phyloP scores from a whole-genome alignment of 257 asterid species.

The Capsicum rhomboideum region DNA sequence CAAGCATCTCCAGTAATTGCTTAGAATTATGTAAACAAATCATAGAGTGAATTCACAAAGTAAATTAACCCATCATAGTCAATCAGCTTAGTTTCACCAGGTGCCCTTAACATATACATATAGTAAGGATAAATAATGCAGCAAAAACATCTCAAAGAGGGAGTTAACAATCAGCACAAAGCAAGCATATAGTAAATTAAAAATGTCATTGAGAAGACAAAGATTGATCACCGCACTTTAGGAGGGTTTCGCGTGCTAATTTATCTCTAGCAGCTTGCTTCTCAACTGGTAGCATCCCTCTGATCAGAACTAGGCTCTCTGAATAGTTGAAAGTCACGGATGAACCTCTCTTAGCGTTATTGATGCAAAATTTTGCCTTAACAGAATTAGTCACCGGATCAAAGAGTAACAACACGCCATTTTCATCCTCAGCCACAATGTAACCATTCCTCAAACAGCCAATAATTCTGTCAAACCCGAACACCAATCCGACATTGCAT shows the following conservation, averaged over 20 bases:
- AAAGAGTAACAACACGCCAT: neutral
- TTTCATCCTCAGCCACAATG: neutral
- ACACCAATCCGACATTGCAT: neutral
- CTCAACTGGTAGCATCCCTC: neutral
- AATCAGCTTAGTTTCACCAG: neutral
- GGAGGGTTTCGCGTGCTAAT: neutral
- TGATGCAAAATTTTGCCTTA: neutral
- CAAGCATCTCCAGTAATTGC: neutral
- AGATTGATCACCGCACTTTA: neutral
- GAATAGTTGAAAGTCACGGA: neutral
- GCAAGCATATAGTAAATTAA: neutral
- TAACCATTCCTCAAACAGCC: slow-evolving; percentile 7
- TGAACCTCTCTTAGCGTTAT: neutral
- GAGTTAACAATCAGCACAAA: neutral
- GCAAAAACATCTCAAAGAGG: neutral
- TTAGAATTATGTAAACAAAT: neutral
- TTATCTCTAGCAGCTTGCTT: neutral
- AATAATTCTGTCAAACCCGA: neutral
- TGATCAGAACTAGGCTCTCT: neutral
- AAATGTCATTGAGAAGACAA: neutral
- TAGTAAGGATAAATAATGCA: neutral
- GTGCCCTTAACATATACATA: neutral
- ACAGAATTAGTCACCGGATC: neutral
- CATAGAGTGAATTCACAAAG: neutral
- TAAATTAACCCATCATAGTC: neutral